A percentile compares a stretch with the other conserved stretches of the same genome.
phyloP scores from a whole-genome alignment of 148 eudicot species.

The Amaranthus cruentus region DNA sequence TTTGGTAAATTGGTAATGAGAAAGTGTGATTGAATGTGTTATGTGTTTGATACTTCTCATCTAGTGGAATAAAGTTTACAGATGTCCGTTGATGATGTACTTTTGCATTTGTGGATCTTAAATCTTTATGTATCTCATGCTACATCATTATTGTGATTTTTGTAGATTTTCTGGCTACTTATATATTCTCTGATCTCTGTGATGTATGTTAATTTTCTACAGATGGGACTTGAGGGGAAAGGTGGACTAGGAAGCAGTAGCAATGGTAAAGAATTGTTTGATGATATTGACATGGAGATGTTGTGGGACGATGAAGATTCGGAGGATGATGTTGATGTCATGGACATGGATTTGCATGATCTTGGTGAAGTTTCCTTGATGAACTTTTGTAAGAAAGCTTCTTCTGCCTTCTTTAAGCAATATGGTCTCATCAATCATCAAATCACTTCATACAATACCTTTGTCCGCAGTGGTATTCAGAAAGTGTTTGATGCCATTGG shows the following conservation, averaged over 20 bases:
- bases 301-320: conserved; percentile 40
- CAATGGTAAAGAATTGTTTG: conserved; percentile 33
- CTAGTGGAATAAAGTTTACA: background rate
- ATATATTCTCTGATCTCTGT: too few species aligned
- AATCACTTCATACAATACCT: conserved; percentile 78
- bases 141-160: background rate
- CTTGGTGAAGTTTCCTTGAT: conserved; percentile 47
- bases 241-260: conserved; percentile 45
- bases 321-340: conserved; percentile 38
- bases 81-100: background rate
- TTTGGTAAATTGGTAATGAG: background rate
- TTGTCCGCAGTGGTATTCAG: conserved; percentile 58
- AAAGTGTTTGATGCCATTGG: conserved; percentile 58
- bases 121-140: background rate
- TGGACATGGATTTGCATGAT: conserved; percentile 36
- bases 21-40: background rate
- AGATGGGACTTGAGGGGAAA: conserved; percentile 39
- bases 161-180: background rate
- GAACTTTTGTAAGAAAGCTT: conserved; percentile 62
- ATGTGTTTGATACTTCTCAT: background rate
- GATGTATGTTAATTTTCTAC: background rate
- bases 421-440: conserved; percentile 88
- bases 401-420: conserved; percentile 60
- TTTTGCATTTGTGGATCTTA: background rate
- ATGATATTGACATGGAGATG: conserved; percentile 37